Evolutionary conservation across 169 alveolate species (phyloP), one percentile per base, ranked within the genome.

Genomic region (Cystoisospora suis): DNA sequence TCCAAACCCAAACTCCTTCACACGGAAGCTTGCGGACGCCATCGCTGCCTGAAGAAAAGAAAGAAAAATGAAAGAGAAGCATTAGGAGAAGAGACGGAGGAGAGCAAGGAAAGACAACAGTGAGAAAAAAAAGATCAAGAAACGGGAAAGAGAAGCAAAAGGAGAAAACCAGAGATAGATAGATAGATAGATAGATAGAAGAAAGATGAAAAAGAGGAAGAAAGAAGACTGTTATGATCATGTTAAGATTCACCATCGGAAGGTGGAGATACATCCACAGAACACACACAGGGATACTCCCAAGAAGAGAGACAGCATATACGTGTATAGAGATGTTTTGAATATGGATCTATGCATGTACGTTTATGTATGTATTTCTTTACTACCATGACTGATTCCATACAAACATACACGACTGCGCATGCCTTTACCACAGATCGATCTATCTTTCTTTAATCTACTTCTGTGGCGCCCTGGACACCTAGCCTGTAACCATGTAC

Each of bases 1-100:
- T 4, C 75, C 70, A 40, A 86, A 86, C 44, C 58, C 91, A 75
- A 44, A 86, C 70, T 61, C 86, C 72, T 69, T 86, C 20, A 86
- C 91, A 4, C 49, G 44, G 91, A 86, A 86, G 85, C 77, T 77
- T 42, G 65, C 59, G 5, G 91, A 86, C 0, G 91, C 91, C 91
- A 86, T 86, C n/a, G 91, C 91, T 3, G 91, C 91, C 91, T 86
- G 86, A 42, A 65, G 53, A 53, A 23, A 53, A 53, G 65, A 53
- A 53, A 12, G 65, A 53, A 23, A 23, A 53, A 23, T 23, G 65
- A 12, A 53, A 23, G 29, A 53, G 65, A 23, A 53, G 65, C 65
- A 53, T 12, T 12, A 53, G 65, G 65, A 53, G 29, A 23, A 53
- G 29, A 23, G 65, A 23, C 29, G 65, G 29, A 53, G 65, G 23